phyloP scores from a whole-genome alignment of 179 eudicot genomes.

The Sideroxylon spinosum region DNA sequence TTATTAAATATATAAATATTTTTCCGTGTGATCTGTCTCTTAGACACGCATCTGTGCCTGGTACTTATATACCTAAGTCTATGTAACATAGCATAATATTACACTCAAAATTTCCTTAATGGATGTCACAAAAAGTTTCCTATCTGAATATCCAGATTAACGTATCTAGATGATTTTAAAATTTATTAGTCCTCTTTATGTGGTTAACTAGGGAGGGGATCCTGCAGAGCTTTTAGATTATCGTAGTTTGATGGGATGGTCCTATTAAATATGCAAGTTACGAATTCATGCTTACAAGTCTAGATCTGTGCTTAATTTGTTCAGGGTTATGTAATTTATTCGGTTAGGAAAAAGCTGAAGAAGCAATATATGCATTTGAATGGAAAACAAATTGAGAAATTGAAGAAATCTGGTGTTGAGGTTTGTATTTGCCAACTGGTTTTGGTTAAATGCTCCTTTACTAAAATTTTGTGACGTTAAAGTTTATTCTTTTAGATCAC shows the following conservation, averaged over 20 bases:
- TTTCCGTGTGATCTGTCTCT: no score
- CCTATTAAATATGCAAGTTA: background rate
- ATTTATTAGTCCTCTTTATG: background rate
- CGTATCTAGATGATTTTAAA: background rate
- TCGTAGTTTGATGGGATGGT: background rate
- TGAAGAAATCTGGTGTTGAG: constrained; percentile 90
- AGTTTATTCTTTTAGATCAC: constrained; percentile 54
- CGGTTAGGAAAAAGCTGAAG: constrained; percentile 83
- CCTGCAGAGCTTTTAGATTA: background rate
- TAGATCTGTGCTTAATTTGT: constrained; percentile 5
- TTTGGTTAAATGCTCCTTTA: background rate
- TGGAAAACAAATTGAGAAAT: constrained; percentile 85
- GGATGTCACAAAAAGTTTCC: background rate
- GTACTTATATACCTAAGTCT: no score
- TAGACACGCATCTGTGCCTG: no score
- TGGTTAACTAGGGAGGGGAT: background rate
- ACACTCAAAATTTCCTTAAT: no score
- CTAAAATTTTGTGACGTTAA: constrained; percentile 22
- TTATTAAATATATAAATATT: no score
- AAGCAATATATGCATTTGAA: constrained; percentile 81
- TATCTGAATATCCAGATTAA: background rate
- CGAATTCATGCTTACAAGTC: background rate
- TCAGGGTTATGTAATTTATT: constrained; percentile 89
- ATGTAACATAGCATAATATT: no score
- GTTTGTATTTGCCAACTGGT: constrained; percentile 30